Percentiles rank a stretch among this genome's conserved stretches.
phyloP scores from a whole-genome alignment of 345 rosid species.

The Pugionium dolabratum region DNA sequence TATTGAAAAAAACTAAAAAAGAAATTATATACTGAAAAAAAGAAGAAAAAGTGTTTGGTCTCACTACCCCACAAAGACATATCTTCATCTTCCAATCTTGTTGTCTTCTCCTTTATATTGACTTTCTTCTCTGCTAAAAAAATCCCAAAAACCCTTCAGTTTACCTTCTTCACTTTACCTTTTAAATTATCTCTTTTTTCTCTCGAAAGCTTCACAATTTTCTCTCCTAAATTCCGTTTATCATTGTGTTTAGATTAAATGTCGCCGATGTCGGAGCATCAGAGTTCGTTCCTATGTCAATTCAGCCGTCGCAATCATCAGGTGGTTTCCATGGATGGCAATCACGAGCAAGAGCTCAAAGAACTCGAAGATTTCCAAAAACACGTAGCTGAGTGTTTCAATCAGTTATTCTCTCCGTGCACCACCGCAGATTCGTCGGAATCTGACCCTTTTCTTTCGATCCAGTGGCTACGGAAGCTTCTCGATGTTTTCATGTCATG shows the following conservation, averaged over 20 bases:
- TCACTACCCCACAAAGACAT: too few relatives aligned
- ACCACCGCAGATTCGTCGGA: conserved; percentile 5
- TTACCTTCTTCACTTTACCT: too few relatives aligned
- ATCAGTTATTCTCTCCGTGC: conserved; percentile 46
- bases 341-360: conserved; percentile 36
- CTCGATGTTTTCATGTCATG: conserved; percentile 81
- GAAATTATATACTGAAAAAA: too few relatives aligned
- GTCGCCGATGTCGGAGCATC: conserved; percentile 76
- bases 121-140: too few relatives aligned
- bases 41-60: too few relatives aligned
- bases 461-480: conserved; percentile 73
- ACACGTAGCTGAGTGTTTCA: conserved; percentile 65
- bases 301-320: conserved; percentile 80
- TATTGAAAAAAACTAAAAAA: too few relatives aligned
- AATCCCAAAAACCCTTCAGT: too few relatives aligned
- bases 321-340: conserved; percentile 60
- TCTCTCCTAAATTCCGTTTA: neutral
- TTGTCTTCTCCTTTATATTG: neutral
- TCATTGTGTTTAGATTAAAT: neutral
- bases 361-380: conserved; percentile 82
- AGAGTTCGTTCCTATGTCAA: conserved; percentile 70
- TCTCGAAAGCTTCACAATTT: neutral
- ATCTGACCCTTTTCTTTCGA: conserved; percentile 55
- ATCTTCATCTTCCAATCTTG: too few relatives aligned
- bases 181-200: conserved; percentile 1